Evolutionary conservation across 2,329 filamentous ascomycete genomes (phyloP).

Genomic region (Colletotrichum paranaense): DNA sequence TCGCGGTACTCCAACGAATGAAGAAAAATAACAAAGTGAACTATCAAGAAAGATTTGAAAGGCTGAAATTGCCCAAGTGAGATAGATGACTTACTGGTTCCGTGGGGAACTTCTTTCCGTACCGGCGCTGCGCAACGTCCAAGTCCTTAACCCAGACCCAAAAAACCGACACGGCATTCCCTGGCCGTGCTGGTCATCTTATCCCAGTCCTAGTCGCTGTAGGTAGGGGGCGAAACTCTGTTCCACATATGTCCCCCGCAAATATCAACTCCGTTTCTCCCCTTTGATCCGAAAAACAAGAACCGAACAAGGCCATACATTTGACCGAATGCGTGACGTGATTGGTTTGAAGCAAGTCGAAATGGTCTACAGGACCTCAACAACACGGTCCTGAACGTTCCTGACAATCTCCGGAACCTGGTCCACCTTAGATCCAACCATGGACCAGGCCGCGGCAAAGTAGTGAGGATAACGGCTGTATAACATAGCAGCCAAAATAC

Average conservation of each 20-base stretch:
- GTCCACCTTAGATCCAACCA: constrained; percentile 32
- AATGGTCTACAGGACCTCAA: constrained; percentile 39
- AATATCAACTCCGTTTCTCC: constrained; percentile 31
- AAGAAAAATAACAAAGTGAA: neutral
- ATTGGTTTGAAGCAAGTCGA: neutral
- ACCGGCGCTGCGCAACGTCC: constrained; percentile 14
- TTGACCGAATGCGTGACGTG: neutral
- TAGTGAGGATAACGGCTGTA: constrained; percentile 64
- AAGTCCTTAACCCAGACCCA: constrained; percentile 12
- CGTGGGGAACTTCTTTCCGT: constrained; percentile 6
- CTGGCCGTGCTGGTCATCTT: neutral
- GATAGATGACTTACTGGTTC: constrained; percentile 11
- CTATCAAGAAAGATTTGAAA: neutral
- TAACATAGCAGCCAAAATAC: constrained; percentile 61
- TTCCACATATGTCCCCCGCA: constrained; percentile 8
- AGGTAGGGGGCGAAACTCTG: constrained; percentile 1
- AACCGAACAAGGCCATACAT: constrained; percentile 7
- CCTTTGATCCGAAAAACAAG: constrained; percentile 15
- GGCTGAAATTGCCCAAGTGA: constrained; percentile 20
- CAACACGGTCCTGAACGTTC: constrained; percentile 38
- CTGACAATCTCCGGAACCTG: constrained; percentile 29
- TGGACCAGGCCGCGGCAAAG: constrained; percentile 40
- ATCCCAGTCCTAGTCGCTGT: constrained; percentile 2
- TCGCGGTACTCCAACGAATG: constrained; percentile 8
- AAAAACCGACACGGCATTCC: constrained; percentile 6